These are phyloP conservation scores for Botrytis sinoallii DNA, from an alignment of 2,329 filamentous ascomycete species.

Conservation along the genomic window DNA sequence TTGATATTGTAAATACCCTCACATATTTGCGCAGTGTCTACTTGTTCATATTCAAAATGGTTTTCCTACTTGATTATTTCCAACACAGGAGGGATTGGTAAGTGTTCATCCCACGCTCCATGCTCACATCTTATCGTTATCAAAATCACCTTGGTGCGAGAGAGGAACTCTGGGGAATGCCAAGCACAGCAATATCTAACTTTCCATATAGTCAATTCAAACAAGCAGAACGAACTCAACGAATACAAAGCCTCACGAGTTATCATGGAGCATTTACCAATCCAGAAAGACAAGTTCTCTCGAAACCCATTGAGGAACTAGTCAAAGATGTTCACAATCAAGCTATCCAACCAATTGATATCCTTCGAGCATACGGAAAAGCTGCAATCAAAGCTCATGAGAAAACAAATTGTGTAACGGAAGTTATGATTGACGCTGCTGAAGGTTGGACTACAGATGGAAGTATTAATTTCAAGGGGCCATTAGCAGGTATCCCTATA, in stretches of 20 bases:
- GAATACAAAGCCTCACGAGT: slow-evolving; percentile 62
- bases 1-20: neutral
- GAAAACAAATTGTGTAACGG: slow-evolving; percentile 86
- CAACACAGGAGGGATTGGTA: slow-evolving; percentile 38
- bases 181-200: slow-evolving; percentile 34
- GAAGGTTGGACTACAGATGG: slow-evolving; percentile 65
- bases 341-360: slow-evolving; percentile 61
- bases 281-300: slow-evolving; percentile 64
- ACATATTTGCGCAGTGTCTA: neutral
- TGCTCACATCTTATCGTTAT: slow-evolving; percentile 15
- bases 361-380: slow-evolving; percentile 85
- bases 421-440: slow-evolving; percentile 75
- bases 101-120: slow-evolving; percentile 13
- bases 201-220: slow-evolving; percentile 63
- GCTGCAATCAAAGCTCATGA: slow-evolving; percentile 78
- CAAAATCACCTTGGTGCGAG: neutral
- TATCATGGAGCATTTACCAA: slow-evolving; percentile 66
- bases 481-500: slow-evolving; percentile 82
- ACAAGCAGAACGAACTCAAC: slow-evolving; percentile 68
- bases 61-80: slow-evolving; percentile 37
- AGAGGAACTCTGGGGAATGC: neutral
- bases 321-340: slow-evolving; percentile 75
- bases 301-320: slow-evolving; percentile 72
- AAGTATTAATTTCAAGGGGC: slow-evolving; percentile 70
- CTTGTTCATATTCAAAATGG: slow-evolving; percentile 30